A percentile compares a stretch with the other conserved stretches of the same genome.
These are phyloP conservation scores for Candida nemodendra DNA, from an alignment of 805 yeast genomes.

Conservation along the genomic window DNA sequence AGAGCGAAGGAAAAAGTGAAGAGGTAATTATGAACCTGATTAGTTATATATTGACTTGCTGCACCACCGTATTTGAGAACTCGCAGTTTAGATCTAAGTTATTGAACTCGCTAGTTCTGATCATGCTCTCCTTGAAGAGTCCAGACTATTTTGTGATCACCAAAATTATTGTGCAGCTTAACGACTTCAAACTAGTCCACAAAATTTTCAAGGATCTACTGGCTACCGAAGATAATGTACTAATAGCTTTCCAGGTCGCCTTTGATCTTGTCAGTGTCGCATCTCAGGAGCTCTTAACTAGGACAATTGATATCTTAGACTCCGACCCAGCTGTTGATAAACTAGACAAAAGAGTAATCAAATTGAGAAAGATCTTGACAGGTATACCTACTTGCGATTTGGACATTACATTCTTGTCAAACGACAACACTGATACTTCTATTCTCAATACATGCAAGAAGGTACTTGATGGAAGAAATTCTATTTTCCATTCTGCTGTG, in stretches of 20 bases:
- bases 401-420: conserved; percentile 81
- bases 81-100: conserved; percentile 65
- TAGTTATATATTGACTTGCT: conserved; percentile 72
- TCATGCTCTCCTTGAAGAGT: conserved; percentile 53
- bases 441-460: conserved; percentile 80
- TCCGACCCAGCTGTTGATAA: conserved; percentile 28
- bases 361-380: conserved; percentile 67
- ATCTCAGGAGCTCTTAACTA: conserved; percentile 79
- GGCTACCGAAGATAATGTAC: conserved; percentile 36
- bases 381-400: conserved; percentile 95
- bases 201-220: conserved; percentile 64
- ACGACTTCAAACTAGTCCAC: conserved; percentile 70
- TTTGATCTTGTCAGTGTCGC: conserved; percentile 92
- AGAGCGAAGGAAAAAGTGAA: conserved; percentile 40
- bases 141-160: conserved; percentile 84
- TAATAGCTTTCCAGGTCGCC: conserved; percentile 87
- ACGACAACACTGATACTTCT: conserved; percentile 81
- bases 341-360: conserved; percentile 32
- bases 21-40: conserved; percentile 55
- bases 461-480: conserved; percentile 83
- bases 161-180: conserved; percentile 84
- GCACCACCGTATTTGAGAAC: conserved; percentile 64
- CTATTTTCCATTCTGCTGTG: conserved; percentile 93
- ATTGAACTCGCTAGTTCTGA: conserved; percentile 58
- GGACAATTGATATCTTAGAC: conserved; percentile 42